phyloP scores from a whole-genome alignment of 306 rosid species.

The Castanea sativa region DNA sequence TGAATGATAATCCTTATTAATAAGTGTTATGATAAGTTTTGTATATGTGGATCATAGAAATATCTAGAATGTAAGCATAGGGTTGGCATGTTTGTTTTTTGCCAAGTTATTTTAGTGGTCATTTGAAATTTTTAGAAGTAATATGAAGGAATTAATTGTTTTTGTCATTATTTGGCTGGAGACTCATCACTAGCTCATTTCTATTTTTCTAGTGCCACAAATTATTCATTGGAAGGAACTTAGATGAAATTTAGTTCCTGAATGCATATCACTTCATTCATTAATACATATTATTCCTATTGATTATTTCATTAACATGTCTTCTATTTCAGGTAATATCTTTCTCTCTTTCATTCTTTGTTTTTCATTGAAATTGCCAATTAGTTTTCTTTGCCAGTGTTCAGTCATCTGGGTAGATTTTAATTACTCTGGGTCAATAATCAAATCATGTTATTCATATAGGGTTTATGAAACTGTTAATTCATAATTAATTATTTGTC shows the following conservation, averaged over 20 bases:
- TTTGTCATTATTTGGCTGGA: neutral
- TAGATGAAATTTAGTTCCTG: neutral
- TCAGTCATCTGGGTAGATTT: neutral
- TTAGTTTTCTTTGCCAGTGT: neutral
- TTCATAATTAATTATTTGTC: neutral
- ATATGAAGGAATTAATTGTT: neutral
- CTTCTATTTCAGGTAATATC: neutral
- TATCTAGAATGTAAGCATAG: constrained; percentile 3
- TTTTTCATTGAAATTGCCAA: neutral
- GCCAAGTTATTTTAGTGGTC: neutral
- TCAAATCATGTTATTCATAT: neutral
- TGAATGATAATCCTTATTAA: constrained; percentile 2
- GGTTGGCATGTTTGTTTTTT: constrained; percentile 3
- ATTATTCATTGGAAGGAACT: neutral
- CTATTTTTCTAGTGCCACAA: neutral
- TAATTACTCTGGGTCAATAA: neutral
- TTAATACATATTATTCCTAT: neutral
- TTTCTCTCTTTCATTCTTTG: neutral
- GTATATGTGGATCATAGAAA: constrained; percentile 5
- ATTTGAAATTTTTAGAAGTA: too few species aligned
- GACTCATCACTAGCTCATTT: neutral
- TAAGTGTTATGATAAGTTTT: neutral
- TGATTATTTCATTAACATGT: neutral
- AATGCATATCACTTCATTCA: neutral
- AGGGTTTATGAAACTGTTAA: neutral